Evolutionary conservation across 1,139 yeast species (phyloP).

Genomic region (Hanseniaspora uvarum): DNA sequence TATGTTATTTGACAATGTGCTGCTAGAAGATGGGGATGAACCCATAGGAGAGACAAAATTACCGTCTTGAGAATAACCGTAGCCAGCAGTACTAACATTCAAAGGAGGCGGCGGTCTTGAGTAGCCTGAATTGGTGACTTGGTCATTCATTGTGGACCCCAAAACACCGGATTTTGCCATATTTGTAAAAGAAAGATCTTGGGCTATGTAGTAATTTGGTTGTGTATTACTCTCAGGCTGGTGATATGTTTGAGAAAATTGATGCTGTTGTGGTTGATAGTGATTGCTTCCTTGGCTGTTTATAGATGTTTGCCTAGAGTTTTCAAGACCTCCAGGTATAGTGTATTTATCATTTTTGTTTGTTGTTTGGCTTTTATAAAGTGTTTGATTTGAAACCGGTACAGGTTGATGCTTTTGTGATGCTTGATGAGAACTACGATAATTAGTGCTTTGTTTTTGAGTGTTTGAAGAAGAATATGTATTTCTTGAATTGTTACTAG

Average conservation of each 20-base stretch:
- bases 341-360: constrained; percentile 1
- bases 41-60: constrained; percentile 10
- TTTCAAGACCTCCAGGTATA: constrained; percentile 10
- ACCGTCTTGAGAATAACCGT: background rate
- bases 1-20: constrained; percentile 4
- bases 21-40: constrained; percentile 12
- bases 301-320: background rate
- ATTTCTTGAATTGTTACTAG: constrained; percentile 8
- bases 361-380: background rate
- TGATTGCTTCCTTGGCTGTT: background rate
- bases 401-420: constrained; percentile 2
- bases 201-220: constrained; percentile 5
- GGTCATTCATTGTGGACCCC: background rate
- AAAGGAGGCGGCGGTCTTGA: constrained; percentile 4
- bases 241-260: constrained; percentile 12
- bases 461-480: background rate
- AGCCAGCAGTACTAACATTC: background rate
- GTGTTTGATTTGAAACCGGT: background rate
- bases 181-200: constrained; percentile 11
- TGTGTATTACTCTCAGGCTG: constrained; percentile 3
- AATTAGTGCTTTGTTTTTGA: background rate
- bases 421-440: background rate
- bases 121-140: background rate
- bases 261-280: constrained; percentile 17
- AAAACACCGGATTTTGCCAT: background rate